A percentile compares a stretch with the other conserved stretches of the same genome.
phyloP scores from a whole-genome alignment of 768 basidiomycete species.

The Galerina marginata region DNA sequence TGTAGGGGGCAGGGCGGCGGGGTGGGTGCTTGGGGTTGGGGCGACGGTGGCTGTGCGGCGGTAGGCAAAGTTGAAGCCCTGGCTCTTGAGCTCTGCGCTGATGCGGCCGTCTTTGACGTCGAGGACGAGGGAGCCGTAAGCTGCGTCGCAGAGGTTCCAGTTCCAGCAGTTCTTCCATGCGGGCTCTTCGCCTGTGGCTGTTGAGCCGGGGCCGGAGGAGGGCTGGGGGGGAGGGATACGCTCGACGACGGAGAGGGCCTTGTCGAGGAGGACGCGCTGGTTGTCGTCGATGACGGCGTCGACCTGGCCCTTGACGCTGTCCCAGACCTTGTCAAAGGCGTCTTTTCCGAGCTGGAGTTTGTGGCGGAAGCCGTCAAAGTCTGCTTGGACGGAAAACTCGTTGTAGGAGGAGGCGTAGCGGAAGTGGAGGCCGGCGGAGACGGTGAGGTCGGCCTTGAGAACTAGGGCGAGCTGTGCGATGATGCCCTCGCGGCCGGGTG shows the following conservation, averaged over 20 bases:
- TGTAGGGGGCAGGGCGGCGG: constrained; percentile 54
- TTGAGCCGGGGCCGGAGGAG: constrained; percentile 50
- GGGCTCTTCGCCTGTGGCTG: constrained; percentile 77
- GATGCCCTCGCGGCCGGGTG: constrained; percentile 91
- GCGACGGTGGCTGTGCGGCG: constrained; percentile 71
- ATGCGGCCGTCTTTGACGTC: constrained; percentile 93
- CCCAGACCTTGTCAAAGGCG: constrained; percentile 92
- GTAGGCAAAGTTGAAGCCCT: constrained; percentile 98
- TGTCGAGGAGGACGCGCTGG: constrained; percentile 86
- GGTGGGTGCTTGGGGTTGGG: constrained; percentile 63
- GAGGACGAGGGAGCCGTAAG: constrained; percentile 86
- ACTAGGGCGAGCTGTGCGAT: constrained; percentile 89
- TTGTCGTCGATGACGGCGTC: constrained; percentile 91
- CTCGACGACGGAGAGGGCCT: constrained; percentile 85
- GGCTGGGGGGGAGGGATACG: constrained; percentile 69
- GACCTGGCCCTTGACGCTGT: constrained; percentile 89
- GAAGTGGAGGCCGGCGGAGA: constrained; percentile 96
- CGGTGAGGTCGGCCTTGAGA: constrained; percentile 91
- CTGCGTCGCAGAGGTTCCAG: constrained; percentile 97
- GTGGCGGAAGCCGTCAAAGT: constrained; percentile 85
- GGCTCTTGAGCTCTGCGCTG: constrained; percentile 89
- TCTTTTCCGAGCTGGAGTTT: constrained; percentile 84
- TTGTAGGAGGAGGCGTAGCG: constrained; percentile 96
- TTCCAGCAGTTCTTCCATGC: constrained; percentile 99
- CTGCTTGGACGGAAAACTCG: constrained; percentile 91